Conservation (phyloP, 257 asterid genomes). For the Capsicum chinense region DNA sequence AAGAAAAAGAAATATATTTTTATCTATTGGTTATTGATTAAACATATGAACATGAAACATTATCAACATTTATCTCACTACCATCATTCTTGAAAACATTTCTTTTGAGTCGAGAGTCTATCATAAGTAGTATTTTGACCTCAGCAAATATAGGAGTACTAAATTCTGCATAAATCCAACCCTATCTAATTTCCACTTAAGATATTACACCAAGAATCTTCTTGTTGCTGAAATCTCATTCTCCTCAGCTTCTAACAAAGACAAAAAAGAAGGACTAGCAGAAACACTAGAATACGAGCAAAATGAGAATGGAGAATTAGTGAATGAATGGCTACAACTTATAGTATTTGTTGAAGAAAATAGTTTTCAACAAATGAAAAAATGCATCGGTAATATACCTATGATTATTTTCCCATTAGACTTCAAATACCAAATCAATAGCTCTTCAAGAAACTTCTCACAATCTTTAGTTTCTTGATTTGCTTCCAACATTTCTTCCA, state of each 20-base stretch:
- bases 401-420: no score
- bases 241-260: conserved; percentile 27
- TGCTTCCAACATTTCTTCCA: no score
- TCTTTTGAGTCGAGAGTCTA: not conserved
- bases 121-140: not conserved
- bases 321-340: no score
- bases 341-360: no score
- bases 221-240: not conserved
- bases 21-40: not conserved
- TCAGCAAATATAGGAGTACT: not conserved
- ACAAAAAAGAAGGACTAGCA: conserved; percentile 41
- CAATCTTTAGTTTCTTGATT: no score
- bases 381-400: no score
- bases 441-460: no score
- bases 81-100: not conserved
- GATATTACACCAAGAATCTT: not conserved
- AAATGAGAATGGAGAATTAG: conserved; percentile 46
- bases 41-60: not conserved
- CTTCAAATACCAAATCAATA: no score
- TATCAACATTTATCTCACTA: not conserved
- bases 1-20: not conserved
- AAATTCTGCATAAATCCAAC: not conserved
- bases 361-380: no score
- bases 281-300: conserved; percentile 41
- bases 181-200: not conserved